phyloP scores from a whole-genome alignment of 495 filamentous ascomycete genomes.

The Evansstolkia leycettana region DNA sequence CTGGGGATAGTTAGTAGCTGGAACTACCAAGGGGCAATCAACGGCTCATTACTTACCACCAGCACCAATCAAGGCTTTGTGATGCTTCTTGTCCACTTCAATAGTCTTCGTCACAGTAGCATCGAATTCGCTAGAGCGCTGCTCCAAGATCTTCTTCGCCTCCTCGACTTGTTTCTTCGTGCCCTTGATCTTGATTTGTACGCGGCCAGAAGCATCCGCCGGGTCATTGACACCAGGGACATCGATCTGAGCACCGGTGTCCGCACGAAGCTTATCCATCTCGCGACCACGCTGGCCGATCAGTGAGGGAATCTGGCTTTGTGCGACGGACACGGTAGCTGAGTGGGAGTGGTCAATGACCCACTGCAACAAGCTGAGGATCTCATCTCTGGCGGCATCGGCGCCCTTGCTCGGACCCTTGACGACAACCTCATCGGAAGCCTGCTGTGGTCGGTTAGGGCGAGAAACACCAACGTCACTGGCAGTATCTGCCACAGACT shows the following conservation, averaged over 20 bases:
- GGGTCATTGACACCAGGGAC: conserved; percentile 58
- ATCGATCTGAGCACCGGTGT: conserved; percentile 77
- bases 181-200: conserved; percentile 81
- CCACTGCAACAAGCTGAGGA: conserved; percentile 75
- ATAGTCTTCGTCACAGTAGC: conserved; percentile 72
- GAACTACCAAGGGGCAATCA: neutral
- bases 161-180: conserved; percentile 80
- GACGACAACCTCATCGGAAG: conserved; percentile 78
- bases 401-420: conserved; percentile 85
- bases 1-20: conserved; percentile 39
- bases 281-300: conserved; percentile 83
- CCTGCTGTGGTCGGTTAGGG: conserved; percentile 54
- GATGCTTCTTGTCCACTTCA: conserved; percentile 81
- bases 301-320: conserved; percentile 74
- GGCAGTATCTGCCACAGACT: conserved; percentile 51
- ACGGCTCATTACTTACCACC: conserved; percentile 58
- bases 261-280: conserved; percentile 77
- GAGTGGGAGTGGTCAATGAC: conserved; percentile 71
- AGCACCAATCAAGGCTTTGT: conserved; percentile 78
- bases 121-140: conserved; percentile 75
- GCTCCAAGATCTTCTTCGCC: conserved; percentile 76
- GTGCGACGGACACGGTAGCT: conserved; percentile 70
- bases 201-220: conserved; percentile 47
- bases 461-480: conserved; percentile 56
- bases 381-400: conserved; percentile 79